Percentiles rank a stretch among this genome's conserved stretches.
These are phyloP conservation scores for Hyphochytrium catenoides DNA, from an alignment of 352 stramenopile genomes.

Conservation along the genomic window DNA sequence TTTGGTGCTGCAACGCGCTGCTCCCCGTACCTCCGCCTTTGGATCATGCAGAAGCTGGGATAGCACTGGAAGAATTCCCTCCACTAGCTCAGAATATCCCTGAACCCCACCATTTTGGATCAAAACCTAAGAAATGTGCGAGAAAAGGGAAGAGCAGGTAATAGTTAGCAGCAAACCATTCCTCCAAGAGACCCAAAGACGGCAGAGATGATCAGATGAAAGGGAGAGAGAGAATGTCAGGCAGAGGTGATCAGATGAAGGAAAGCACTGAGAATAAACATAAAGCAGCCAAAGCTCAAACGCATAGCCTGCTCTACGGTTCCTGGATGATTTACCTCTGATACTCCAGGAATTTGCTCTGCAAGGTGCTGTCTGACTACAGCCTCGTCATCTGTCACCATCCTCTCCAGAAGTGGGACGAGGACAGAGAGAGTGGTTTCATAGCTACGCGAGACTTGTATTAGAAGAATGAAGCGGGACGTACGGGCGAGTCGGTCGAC, in stretches of 20 bases:
- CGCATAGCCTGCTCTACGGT: background rate
- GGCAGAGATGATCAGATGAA: too few relatives aligned
- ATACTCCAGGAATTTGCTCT: constrained; percentile 60
- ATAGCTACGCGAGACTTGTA: constrained; percentile 21
- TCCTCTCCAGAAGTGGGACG: constrained; percentile 59
- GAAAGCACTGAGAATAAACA: too few relatives aligned
- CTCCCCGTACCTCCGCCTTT: constrained; percentile 4
- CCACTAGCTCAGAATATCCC: constrained; percentile 3
- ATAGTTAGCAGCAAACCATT: too few relatives aligned
- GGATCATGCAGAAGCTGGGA: constrained; percentile 5
- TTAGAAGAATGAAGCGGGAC: constrained; percentile 2
- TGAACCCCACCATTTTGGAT: background rate
- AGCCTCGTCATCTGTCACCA: constrained; percentile 70
- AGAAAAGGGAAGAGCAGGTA: too few relatives aligned
- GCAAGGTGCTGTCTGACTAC: constrained; percentile 83
- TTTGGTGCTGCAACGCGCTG: too few relatives aligned
- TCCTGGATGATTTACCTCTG: constrained; percentile 14
- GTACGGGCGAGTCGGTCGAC: background rate
- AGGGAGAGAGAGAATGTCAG: too few relatives aligned
- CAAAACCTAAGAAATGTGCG: constrained; percentile 2
- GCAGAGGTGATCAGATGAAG: too few relatives aligned
- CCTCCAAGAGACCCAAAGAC: too few relatives aligned
- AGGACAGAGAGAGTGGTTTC: constrained; percentile 50
- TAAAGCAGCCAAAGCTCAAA: background rate
- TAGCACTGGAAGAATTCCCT: constrained; percentile 1